Conservation (phyloP, 257 asterid genomes). For the Vinca minor region DNA sequence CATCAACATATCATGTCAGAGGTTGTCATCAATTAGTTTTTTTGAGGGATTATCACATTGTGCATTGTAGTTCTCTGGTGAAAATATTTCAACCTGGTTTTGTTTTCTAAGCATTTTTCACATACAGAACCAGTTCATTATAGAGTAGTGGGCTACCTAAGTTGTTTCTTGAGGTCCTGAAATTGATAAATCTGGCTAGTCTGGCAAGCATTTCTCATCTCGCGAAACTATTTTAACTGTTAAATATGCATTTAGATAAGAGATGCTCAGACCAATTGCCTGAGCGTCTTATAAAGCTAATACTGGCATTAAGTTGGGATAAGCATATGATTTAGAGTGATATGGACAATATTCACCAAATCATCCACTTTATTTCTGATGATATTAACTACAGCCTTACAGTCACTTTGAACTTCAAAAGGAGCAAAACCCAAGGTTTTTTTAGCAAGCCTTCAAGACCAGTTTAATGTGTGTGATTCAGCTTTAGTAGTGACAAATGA, state of each 20-base stretch:
- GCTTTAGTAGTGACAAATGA: background rate
- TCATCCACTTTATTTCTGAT: no score
- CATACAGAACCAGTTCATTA: background rate
- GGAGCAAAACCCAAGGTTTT: no score
- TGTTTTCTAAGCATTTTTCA: background rate
- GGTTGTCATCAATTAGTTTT: background rate
- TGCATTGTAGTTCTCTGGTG: background rate
- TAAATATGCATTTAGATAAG: background rate
- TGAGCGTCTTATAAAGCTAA: no score
- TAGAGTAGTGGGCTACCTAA: background rate
- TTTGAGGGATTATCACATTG: background rate
- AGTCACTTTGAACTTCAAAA: no score
- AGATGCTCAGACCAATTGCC: no score
- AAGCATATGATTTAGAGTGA: no score
- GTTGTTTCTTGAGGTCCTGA: background rate
- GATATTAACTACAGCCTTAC: no score
- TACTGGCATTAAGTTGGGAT: no score
- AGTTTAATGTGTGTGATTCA: background rate
- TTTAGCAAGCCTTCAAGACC: background rate
- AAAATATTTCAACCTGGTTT: background rate
- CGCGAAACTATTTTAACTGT: background rate
- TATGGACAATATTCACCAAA: no score
- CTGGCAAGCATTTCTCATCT: background rate
- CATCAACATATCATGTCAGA: background rate
- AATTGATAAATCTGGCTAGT: background rate